Evolutionary conservation across 192 early-diverging fungal genomes (phyloP), one percentile per base, ranked within the genome.

Genomic region (Umbelopsis sp.): DNA sequence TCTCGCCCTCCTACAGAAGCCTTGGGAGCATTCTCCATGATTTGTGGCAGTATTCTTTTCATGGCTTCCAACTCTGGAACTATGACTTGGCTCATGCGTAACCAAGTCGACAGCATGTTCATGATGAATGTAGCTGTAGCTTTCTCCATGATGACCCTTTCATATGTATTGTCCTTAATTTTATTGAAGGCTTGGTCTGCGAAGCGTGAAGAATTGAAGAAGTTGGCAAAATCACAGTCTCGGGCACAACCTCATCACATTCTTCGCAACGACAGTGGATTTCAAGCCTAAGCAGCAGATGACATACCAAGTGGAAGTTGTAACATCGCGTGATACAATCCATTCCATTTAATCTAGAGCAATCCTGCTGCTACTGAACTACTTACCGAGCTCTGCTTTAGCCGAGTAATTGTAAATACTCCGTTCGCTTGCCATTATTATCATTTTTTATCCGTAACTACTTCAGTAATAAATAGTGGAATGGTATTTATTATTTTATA

Each of bases 31-130:
- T 78, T 78, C 53, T 67, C 55, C 12, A 13, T 78, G 12, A 69
- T 74, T 27, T 72, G 72, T 37, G 77, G 77, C 0, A 58, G 67
- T 18, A 78, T 78, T 16, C 46, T 78, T 11, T 78, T 78, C 47
- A 78, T 78, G 77, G 77, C 77, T 18, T 78, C 77, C 58, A 74
- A 78, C n/a, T 22, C 72, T 13, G 77, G 77, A 9, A 78, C 77
- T 7, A 64, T 78, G 66, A 46, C 21, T 8, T 78, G 77, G 77
- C 4, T 78, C 22, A 68, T 68, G 21, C 65, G 69, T 25, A 65
- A 68, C 18, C 64, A 74, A 15, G 48, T 78, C 2, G 77, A 78
- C 25, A 45, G 53, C 5, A 78, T 78, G 77, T 78, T 78, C 53
- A 52, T 78, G 69, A 78, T 78, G 77, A 78, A 78, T 71, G 77